phyloP scores from a whole-genome alignment of 257 asterid species.

The Solanum lycopersicoides region DNA sequence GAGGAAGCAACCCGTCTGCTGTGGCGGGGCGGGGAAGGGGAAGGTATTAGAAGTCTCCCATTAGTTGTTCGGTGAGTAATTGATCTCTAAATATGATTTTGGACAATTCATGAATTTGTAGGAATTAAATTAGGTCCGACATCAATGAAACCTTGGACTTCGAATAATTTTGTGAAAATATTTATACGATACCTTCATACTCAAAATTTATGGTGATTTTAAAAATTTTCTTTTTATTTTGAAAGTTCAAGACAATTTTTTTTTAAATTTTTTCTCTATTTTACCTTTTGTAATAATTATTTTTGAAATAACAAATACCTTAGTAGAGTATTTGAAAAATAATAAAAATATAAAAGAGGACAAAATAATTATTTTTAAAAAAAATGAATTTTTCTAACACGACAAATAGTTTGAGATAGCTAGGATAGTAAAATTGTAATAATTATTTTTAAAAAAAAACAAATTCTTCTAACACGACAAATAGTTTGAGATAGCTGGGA shows the following conservation, averaged over 20 bases:
- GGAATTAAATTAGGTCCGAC: background rate
- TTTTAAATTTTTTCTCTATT: too few species aligned
- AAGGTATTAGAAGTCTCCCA: background rate
- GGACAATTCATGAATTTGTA: background rate
- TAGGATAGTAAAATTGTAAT: too few species aligned
- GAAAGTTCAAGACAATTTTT: too few species aligned
- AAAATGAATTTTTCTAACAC: too few species aligned
- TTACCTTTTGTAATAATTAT: background rate
- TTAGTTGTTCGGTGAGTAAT: background rate
- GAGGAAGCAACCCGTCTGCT: too few species aligned
- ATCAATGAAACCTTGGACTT: background rate
- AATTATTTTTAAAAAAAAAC: too few species aligned
- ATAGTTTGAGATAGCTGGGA: too few species aligned
- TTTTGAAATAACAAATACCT: too few species aligned
- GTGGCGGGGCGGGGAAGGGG: background rate
- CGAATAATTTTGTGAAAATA: background rate
- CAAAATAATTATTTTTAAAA: too few species aligned
- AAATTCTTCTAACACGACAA: too few species aligned
- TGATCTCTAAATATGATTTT: background rate
- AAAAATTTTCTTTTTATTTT: too few species aligned
- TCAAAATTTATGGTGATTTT: background rate
- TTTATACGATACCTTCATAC: background rate
- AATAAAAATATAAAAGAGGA: too few species aligned
- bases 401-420: background rate
- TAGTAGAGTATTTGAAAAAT: background rate